Evolutionary conservation across 139 green algal species (phyloP), one percentile per base, ranked within the genome.

Genomic region (Volvox reticuliferus): DNA sequence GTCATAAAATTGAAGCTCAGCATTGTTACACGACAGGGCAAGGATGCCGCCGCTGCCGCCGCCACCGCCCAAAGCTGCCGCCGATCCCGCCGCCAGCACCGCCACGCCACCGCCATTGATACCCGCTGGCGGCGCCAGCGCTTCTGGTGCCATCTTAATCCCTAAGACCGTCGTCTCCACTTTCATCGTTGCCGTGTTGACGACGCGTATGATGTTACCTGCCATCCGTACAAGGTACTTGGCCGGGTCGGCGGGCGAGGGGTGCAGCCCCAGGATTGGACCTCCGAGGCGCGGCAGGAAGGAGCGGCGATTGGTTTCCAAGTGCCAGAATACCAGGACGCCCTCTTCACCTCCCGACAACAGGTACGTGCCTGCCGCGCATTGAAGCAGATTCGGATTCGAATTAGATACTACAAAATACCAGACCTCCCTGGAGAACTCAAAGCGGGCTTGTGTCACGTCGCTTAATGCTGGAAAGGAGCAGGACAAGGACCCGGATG

Each of bases 321-420:
- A 69, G 81, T 97, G 92, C 97, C 97, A 99, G 12, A 96, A 36
- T 32, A 98, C 97, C 91, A 99, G 92, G 83, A 98, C 97, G 12
- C 92, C 97, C 92, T 99, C 97, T 24, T 84, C 24, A 1, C 97
- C 97, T 19, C 97, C 97, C 35, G 97, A 99, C 79, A 99, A 91
- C 76, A 99, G 93, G 84, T 97, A 95, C 12, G 87, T 75, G 17
- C 95, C 81, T 87, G 36, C 9, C 44, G 44, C 44, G 44, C 5
- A 55, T 55, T 55, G 44, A 55, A 55, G n/a, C n/a, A n/a, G n/a
- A 55, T 55, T 55, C 9, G 44, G 44, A 55, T 55, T 55, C 9
- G 44, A 9, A 55, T 55, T 55, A 55, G 44, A 55, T 9, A 55
- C 9, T 5, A 5, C 5, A 55, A 14, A 9, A 55, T 55, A 55